Conservation (phyloP, 2,329 filamentous ascomycete species). For the Fusarium tricinctum region DNA sequence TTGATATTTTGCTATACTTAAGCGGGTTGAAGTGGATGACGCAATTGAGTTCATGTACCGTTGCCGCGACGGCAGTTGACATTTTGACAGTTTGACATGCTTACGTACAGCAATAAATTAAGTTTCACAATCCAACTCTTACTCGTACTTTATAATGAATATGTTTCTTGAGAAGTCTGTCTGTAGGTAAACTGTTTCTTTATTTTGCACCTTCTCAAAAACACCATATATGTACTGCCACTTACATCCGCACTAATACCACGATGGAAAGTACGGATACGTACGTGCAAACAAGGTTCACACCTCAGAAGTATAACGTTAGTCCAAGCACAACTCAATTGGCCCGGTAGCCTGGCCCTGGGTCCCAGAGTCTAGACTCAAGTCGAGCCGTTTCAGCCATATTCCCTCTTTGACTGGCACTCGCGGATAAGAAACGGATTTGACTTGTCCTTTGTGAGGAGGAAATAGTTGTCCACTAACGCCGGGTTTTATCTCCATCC, state of each 20-base stretch:
- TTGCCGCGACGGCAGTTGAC: conserved; percentile 28
- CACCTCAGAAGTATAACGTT: conserved; percentile 39
- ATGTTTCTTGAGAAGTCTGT: no score
- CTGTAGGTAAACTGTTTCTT: neutral
- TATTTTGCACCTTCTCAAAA: neutral
- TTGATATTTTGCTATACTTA: neutral
- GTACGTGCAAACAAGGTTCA: conserved; percentile 38
- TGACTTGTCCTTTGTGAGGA: neutral
- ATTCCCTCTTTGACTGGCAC: neutral
- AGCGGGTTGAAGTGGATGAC: conserved; percentile 24
- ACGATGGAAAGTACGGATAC: neutral
- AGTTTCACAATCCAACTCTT: neutral
- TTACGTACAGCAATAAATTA: conserved; percentile 25
- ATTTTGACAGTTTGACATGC: neutral
- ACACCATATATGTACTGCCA: neutral
- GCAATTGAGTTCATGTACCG: conserved; percentile 22
- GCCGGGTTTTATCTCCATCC: neutral
- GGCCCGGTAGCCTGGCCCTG: no score
- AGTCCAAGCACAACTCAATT: neutral
- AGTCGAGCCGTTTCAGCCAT: neutral
- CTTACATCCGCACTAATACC: neutral
- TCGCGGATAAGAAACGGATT: neutral
- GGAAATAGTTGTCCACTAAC: neutral
- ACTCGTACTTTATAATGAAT: neutral
- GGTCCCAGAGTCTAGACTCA: neutral